Conservation (phyloP, 2,329 filamentous ascomycete species). For the Verticillium tricorpus region DNA sequence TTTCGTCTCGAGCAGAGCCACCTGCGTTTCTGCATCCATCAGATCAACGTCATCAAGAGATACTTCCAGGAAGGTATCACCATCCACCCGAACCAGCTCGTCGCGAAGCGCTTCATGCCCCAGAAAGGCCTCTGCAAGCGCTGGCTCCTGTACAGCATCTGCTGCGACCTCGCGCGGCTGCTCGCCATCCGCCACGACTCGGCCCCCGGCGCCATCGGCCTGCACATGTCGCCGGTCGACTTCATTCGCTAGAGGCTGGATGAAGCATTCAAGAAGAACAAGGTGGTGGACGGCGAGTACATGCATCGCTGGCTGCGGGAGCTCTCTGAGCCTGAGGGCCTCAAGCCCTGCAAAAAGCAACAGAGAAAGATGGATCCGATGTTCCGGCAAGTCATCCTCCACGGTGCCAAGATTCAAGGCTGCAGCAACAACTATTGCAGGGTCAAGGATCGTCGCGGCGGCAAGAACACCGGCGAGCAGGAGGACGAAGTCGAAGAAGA, state of each 20-base stretch:
- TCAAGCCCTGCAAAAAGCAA: background rate
- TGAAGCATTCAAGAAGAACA: slow-evolving; percentile 4
- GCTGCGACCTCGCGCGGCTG: slow-evolving; percentile 27
- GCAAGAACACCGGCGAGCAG: background rate
- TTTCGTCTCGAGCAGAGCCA: slow-evolving; percentile 6
- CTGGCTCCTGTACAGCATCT: slow-evolving; percentile 29
- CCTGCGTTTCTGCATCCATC: slow-evolving; percentile 17
- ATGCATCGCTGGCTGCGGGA: background rate
- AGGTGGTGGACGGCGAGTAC: background rate
- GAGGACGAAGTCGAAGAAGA: background rate
- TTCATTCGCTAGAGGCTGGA: slow-evolving; percentile 31
- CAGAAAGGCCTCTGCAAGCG: slow-evolving; percentile 24
- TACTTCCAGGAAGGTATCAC: slow-evolving; percentile 22
- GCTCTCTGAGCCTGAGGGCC: background rate
- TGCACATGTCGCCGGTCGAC: slow-evolving; percentile 31
- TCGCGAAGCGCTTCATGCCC: slow-evolving; percentile 26
- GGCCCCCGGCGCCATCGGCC: slow-evolving; percentile 7
- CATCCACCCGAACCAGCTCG: slow-evolving; percentile 33
- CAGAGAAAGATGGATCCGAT: slow-evolving; percentile 14
- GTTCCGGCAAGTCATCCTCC: slow-evolving; percentile 21
- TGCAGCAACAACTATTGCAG: background rate
- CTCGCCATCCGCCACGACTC: slow-evolving; percentile 16
- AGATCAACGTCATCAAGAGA: slow-evolving; percentile 27
- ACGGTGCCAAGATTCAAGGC: slow-evolving; percentile 15
- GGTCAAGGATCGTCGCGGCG: background rate